Conservation (phyloP, 176 grass and related monocot genomes). For the Triticum turgidum region DNA sequence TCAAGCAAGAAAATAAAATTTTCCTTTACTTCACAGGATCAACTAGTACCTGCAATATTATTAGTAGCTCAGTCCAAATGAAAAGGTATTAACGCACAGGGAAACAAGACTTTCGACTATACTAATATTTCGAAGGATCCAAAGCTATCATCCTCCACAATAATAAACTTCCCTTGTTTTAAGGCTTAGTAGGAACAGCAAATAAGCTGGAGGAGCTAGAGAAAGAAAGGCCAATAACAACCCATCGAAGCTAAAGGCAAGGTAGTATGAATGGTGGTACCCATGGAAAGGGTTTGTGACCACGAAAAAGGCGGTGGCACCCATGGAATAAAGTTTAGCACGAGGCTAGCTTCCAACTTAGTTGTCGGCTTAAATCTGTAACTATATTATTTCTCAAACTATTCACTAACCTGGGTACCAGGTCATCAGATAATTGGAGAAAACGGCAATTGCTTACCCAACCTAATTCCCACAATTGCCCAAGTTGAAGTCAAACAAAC, state of each 20-base stretch:
- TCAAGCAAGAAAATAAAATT: constrained; percentile 58
- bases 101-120: neutral
- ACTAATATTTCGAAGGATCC: constrained; percentile 20
- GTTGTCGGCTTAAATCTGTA: constrained; percentile 20
- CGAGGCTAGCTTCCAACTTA: constrained; percentile 11
- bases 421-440: constrained; percentile 32
- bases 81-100: constrained; percentile 31
- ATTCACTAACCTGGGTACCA: constrained; percentile 53
- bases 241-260: constrained; percentile 4
- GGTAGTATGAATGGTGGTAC: neutral
- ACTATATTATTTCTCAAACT: constrained; percentile 29
- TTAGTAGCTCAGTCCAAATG: constrained; percentile 42
- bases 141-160: constrained; percentile 26
- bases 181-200: constrained; percentile 13
- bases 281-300: neutral
- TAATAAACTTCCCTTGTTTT: constrained; percentile 7
- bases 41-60: constrained; percentile 63
- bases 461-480: constrained; percentile 42
- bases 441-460: constrained; percentile 43
- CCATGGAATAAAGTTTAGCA: constrained; percentile 26
- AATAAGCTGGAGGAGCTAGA: constrained; percentile 23
- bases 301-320: neutral
- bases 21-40: constrained; percentile 29
- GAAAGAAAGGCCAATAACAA: constrained; percentile 23
- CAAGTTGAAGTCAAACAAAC: constrained; percentile 47